Evolutionary conservation across 1,139 yeast genomes (phyloP).

Genomic region (Hansenula lynferdii): DNA sequence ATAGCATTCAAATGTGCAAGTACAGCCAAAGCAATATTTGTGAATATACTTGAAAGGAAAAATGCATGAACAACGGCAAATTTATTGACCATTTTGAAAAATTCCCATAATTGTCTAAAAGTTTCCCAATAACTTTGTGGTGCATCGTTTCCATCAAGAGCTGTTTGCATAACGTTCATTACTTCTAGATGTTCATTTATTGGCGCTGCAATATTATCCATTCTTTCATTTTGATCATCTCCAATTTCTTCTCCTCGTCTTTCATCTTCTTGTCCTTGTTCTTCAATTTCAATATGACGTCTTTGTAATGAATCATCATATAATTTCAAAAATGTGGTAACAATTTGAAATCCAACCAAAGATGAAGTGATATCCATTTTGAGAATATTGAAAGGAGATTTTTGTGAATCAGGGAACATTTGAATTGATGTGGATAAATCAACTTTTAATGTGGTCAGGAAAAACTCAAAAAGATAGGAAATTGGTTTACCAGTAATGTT

Average conservation of each 20-base stretch:
- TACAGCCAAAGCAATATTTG: not conserved
- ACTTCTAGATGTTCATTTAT: constrained; percentile 10
- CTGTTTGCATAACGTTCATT: not conserved
- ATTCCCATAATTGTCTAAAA: not conserved
- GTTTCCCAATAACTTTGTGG: not conserved
- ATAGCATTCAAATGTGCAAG: constrained; percentile 4
- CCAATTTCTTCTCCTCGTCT: not conserved
- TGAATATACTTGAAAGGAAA: not conserved
- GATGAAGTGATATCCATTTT: not conserved
- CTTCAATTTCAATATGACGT: constrained; percentile 19
- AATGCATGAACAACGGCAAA: not conserved
- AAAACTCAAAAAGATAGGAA: constrained; percentile 6
- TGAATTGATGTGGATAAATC: not conserved
- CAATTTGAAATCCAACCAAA: not conserved
- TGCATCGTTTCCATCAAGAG: no score
- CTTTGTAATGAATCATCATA: constrained; percentile 10
- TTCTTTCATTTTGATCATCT: no score
- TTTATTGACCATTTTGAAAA: not conserved
- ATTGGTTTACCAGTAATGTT: constrained; percentile 40
- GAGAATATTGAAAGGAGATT: not conserved
- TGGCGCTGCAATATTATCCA: no score
- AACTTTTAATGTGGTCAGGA: not conserved
- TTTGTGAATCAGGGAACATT: not conserved
- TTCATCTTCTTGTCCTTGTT: constrained; percentile 6
- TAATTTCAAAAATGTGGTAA: constrained; percentile 5